Base-by-base conservation (phyloP, 2,329 filamentous ascomycete genomes). In the Dactylonectria macrodidyma region DNA sequence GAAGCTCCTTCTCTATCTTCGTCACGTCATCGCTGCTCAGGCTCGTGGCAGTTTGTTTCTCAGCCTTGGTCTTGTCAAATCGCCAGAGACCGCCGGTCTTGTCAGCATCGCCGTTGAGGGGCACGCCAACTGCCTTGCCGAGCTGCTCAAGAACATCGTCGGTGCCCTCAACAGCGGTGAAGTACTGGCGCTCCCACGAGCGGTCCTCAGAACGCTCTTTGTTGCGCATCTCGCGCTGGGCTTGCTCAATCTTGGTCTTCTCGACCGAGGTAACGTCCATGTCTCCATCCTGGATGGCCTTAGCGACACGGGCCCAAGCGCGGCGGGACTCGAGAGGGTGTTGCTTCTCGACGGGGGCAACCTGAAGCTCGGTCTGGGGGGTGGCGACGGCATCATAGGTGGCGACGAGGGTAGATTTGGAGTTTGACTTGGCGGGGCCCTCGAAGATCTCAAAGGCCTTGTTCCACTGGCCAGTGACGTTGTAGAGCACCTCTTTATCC, bases 391-490 rank as follows among this genome's bases (percentile, higher is more conserved):
- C 89, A 71, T 90, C 87, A 79, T 92, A 93, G 7, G 82, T 81
- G 24, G 90, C 88, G 56, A 94, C 73, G 36, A 89, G 78, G 24
- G 81, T 86, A 24, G 81, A 80, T 38, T 82, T 78, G 16, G 81
- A 80, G 75, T 87, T 87, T 73, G 86, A 84, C 77, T 87, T 87
- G 68, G 81, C 79, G 16, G 83, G 74, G 12, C 91, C 90, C 70
- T 94, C 87, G 82, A 92, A 92, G 78, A 98, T 91, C 59, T 89
- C 89, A 78, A 97, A 97, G 2, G 85, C 84, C 76, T 94, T 93
- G 65, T 91, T 97, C 96, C 96, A 99, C 79, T 97, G 94, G 26
- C 96, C 96, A 34, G 94, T 91, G 46, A 92, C 87, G n/a, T 91
- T 94, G 85, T 95, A 98, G 56, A 92, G 85, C 68, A 90, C 87